Evolutionary conservation across 2,329 filamentous ascomycete genomes (phyloP).

Genomic region (Penicillium palitans): DNA sequence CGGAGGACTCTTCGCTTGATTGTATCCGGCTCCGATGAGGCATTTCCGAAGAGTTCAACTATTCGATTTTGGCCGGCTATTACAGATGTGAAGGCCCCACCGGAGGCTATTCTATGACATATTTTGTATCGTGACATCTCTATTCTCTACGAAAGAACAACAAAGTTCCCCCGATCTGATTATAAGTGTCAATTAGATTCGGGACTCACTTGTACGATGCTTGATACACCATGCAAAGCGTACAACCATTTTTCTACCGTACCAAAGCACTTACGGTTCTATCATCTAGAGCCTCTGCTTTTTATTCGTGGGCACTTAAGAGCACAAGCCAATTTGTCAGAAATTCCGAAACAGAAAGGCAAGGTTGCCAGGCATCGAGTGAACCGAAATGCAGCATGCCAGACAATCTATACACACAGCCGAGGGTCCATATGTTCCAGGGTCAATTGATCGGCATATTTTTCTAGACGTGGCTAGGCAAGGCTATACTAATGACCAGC

Average conservation of each 20-base stretch:
- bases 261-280: neutral
- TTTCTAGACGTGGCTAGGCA: neutral
- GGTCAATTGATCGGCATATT: neutral
- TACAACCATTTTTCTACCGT: neutral
- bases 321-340: neutral
- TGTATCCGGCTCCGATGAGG: neutral
- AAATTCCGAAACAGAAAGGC: neutral
- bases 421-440: neutral
- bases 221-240: neutral
- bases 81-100: neutral
- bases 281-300: neutral
- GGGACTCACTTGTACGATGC: neutral
- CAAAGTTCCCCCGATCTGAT: neutral
- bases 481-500: neutral
- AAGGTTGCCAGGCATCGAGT: neutral
- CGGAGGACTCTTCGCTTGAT: neutral
- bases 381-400: neutral
- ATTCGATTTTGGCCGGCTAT: neutral
- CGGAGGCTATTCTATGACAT: neutral
- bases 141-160: neutral
- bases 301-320: no score
- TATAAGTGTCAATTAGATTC: neutral
- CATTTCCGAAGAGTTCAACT: neutral
- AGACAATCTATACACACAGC: neutral
- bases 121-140: neutral